A percentile compares a stretch with the other conserved stretches of the same genome.
These are phyloP conservation scores for Linanthus parryae DNA, from an alignment of 148 eudicot species.

Conservation along the genomic window DNA sequence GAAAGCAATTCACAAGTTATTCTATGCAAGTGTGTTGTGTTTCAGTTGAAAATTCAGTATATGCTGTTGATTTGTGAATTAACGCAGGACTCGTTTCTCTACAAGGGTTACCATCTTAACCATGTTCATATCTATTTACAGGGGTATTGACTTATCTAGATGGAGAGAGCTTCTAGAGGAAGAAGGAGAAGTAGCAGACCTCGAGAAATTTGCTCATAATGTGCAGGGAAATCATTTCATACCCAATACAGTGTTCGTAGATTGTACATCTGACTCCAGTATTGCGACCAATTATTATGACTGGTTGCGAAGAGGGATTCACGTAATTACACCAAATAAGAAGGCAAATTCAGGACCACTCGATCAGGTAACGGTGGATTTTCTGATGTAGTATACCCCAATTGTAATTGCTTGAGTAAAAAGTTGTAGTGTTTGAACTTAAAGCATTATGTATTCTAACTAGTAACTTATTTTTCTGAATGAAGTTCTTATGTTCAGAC, in stretches of 20 bases:
- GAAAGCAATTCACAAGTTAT: too few relatives aligned
- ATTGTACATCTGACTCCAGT: constrained; percentile 79
- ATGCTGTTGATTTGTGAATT: too few relatives aligned
- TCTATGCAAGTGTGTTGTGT: too few relatives aligned
- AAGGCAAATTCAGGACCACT: constrained; percentile 99
- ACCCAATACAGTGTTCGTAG: constrained; percentile 83
- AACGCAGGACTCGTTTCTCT: too few relatives aligned
- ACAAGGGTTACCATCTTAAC: too few relatives aligned
- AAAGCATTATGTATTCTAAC: too few relatives aligned
- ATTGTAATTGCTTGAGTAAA: not conserved
- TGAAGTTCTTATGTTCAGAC: not conserved
- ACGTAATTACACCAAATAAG: constrained; percentile 90
- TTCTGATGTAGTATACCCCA: not conserved
- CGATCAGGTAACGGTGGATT: constrained; percentile 53
- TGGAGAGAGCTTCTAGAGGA: constrained; percentile 76
- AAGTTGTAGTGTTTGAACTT: too few relatives aligned
- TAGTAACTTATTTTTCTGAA: not conserved
- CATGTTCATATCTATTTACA: constrained; percentile 13
- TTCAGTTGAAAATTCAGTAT: too few relatives aligned
- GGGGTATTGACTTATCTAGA: constrained; percentile 76
- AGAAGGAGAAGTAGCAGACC: constrained; percentile 72
- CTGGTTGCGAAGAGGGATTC: constrained; percentile 82
- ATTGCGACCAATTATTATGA: constrained; percentile 79
- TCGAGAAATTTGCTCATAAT: constrained; percentile 74
- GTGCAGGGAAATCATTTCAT: constrained; percentile 82